Base-by-base conservation (phyloP, 352 stramenopile species). In the Phytophthora fragariae region DNA sequence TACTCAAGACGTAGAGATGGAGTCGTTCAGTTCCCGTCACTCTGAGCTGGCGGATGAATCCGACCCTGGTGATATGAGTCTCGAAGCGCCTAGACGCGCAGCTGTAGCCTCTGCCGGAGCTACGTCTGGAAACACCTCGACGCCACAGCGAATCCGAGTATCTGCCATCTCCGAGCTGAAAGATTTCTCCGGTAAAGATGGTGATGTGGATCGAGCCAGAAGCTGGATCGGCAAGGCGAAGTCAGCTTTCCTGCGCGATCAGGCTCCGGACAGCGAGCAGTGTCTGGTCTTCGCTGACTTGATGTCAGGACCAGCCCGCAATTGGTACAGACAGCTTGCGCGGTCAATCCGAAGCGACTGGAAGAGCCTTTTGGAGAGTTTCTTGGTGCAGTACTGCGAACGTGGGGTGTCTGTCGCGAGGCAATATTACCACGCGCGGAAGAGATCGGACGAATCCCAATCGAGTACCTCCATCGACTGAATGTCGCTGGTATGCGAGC, bases 381-480 rank as follows among this genome's bases (percentile, higher is more conserved):
- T 46, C 29, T 19, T 46, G 53, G 19, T 33, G 35, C 53, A 62
- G 31, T 54, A 54, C 19, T 62, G 57, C 19, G n/a, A 41, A 44
- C 57, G 35, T 44, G 11, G 35, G 5, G 57, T 54, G 14, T 54
- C 19, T 41, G 37, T 54, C 24, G 35, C 10, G 1, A 50, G 57
- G 21, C 57, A 62, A 3, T 41, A 52, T 21, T 62, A 15, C 6
- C 15, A 37, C 19, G 57, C 35, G 9, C 9, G 10, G 37, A 54
- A 62, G 11, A 19, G 21, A 15, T 54, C n/a, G 5, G 44, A 53
- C 17, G 19, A 62, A 19, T 62, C 10, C 24, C 21, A 2, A 29
- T 62, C 6, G n/a, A 62, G 27, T 53, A 62, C 24, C 9, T 62
- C 24, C 14, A 62, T 24, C 39, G 57, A 21, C 11, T 62, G 35